Conservation (phyloP, 2,329 filamentous ascomycete genomes). For the Cercospora citrullina region DNA sequence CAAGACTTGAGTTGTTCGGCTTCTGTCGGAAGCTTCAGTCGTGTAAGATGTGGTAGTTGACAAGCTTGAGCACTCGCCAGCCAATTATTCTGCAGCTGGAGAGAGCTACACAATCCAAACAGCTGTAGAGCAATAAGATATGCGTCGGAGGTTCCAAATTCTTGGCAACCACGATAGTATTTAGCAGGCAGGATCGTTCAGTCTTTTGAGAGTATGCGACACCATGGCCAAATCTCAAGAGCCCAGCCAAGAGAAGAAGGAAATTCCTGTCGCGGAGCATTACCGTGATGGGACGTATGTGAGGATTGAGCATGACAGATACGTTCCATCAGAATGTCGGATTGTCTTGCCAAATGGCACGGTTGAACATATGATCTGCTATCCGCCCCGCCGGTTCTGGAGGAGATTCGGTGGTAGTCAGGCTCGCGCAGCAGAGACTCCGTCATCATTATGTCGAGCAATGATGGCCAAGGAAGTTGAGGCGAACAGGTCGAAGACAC, state of each 20-base stretch:
- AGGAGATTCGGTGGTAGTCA: background rate
- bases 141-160: background rate
- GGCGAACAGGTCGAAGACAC: background rate
- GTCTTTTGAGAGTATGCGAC: background rate
- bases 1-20: background rate
- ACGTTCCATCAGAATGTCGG: slow-evolving; percentile 4
- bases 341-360: slow-evolving; percentile 6
- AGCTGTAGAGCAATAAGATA: background rate
- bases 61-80: background rate
- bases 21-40: background rate
- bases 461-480: background rate
- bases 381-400: background rate
- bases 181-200: background rate
- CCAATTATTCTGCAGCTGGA: background rate
- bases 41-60: background rate
- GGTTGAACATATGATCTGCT: slow-evolving; percentile 7
- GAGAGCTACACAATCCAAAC: background rate
- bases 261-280: background rate
- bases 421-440: background rate
- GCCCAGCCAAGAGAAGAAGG: background rate
- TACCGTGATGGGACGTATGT: background rate
- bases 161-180: background rate
- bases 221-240: background rate
- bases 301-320: slow-evolving; percentile 7
- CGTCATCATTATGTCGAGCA: background rate